These are phyloP conservation scores for Colletotrichum trifolii DNA, from an alignment of 2,329 filamentous ascomycete species.

Conservation along the genomic window DNA sequence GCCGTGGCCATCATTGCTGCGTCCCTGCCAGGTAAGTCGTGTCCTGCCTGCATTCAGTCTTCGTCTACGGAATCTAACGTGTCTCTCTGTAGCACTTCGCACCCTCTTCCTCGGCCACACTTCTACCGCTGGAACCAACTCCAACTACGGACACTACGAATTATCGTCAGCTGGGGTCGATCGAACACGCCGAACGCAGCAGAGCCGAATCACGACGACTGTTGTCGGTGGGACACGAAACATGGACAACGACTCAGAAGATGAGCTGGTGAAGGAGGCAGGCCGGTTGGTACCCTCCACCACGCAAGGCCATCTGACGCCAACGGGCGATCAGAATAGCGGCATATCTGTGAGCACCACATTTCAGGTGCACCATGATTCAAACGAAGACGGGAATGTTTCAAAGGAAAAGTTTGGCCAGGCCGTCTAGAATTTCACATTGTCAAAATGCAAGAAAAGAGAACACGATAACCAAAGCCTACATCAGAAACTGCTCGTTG, in stretches of 20 bases:
- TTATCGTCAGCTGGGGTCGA: constrained; percentile 24
- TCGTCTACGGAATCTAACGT: not conserved
- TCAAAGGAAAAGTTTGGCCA: not conserved
- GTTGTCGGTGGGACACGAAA: constrained; percentile 28
- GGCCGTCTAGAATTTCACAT: not conserved
- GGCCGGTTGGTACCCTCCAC: constrained; percentile 1
- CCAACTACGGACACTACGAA: constrained; percentile 30
- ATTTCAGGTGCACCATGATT: constrained; percentile 20
- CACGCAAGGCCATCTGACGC: not conserved
- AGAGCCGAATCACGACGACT: constrained; percentile 28
- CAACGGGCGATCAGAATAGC: constrained; percentile 4
- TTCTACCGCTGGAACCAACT: constrained; percentile 19
- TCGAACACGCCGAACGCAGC: constrained; percentile 15
- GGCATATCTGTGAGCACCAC: constrained; percentile 31
- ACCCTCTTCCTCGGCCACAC: constrained; percentile 29
- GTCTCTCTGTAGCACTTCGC: not conserved
- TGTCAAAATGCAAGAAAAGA: too few species aligned
- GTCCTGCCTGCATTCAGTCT: not conserved
- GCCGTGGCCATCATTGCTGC: constrained; percentile 53
- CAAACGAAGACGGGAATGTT: not conserved
- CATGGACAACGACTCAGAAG: constrained; percentile 30
- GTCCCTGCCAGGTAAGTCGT: constrained; percentile 47
- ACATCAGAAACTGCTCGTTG: too few species aligned
- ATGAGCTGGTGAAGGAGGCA: constrained; percentile 26
- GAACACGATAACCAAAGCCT: too few species aligned